Evolutionary conservation across 2,329 filamentous ascomycete species (phyloP), one percentile per base, ranked within the genome.

Genomic region (Polytolypa hystricis): DNA sequence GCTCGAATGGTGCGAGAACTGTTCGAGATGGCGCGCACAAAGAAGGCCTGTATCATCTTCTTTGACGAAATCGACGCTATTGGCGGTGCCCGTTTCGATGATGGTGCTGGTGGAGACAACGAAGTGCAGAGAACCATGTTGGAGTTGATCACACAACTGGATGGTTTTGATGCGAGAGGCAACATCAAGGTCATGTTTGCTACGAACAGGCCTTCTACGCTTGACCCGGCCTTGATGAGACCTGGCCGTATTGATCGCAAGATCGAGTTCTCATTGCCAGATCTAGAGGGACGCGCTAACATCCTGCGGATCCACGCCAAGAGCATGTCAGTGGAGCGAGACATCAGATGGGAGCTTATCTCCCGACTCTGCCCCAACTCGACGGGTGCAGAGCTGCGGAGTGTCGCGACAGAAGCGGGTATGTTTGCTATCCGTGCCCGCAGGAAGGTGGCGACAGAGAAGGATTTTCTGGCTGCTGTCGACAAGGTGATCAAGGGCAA

Each of bases 161-260:
- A 96, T 55, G 89, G 89, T 45, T 96, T 96, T 68, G 89, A 96
- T 56, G 84, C 86, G 33, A 75, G 89, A 61, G 89, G 89, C 60
- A 96, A 96, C 64, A 96, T 96, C 73, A 96, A 96, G 67, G 89
- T 96, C 64, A 96, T 96, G 89, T 96, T 96, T 56, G 89, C 89
- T 40, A 96, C 89, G 58, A 96, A 96, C 73, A 74, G 89, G 60
- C 89, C 89, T 3, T 94, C 86, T 3, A 96, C 89, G 3, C 73
- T 96, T 38, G 89, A 96, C 57, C 89, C 89, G n/a, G 89, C 89
- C 2, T 73, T 96, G 46, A 95, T 96, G 86, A 76, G 89, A 67
- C 89, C 89, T 8, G 89, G 89, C 20, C 87, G 89, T 73, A 96
- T 96, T 54, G 89, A 96, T 62, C 77, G 91, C 54, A 98, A 98